Evolutionary conservation across 2,329 filamentous ascomycete genomes (phyloP).

Genomic region (Ophiostoma sp.): DNA sequence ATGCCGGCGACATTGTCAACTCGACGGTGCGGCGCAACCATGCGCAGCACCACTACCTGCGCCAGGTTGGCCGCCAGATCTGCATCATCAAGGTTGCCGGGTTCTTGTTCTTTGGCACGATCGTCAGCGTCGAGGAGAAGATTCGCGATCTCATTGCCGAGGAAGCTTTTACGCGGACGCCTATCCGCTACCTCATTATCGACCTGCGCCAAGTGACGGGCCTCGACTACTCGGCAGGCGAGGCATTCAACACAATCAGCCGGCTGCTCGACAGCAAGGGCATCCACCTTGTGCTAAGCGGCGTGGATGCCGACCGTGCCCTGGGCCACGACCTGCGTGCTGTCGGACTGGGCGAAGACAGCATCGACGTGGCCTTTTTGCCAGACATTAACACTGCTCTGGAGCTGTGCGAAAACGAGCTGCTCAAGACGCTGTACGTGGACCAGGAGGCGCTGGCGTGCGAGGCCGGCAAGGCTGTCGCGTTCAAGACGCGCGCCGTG

Average conservation of each 20-base stretch:
- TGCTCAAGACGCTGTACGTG: slow-evolving; percentile 74
- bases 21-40: slow-evolving; percentile 91
- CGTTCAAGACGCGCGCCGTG: not conserved
- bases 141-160: slow-evolving; percentile 79
- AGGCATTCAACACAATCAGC: slow-evolving; percentile 90
- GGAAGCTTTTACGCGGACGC: slow-evolving; percentile 67
- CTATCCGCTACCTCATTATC: slow-evolving; percentile 84
- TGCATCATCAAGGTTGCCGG: slow-evolving; percentile 87
- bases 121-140: slow-evolving; percentile 87
- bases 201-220: slow-evolving; percentile 87
- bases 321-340: slow-evolving; percentile 75
- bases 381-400: slow-evolving; percentile 88
- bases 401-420: slow-evolving; percentile 90
- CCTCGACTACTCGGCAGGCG: slow-evolving; percentile 91
- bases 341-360: slow-evolving; percentile 72
- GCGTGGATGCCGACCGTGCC: slow-evolving; percentile 68
- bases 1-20: slow-evolving; percentile 79
- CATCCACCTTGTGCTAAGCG: slow-evolving; percentile 77
- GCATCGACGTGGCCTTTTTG: slow-evolving; percentile 71
- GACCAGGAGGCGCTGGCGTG: slow-evolving; percentile 56
- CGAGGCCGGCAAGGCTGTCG: slow-evolving; percentile 8
- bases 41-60: slow-evolving; percentile 79
- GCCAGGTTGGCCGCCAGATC: slow-evolving; percentile 80
- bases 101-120: slow-evolving; percentile 97
- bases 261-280: slow-evolving; percentile 71